Percentiles rank a stretch among this genome's conserved stretches.
phyloP scores from a whole-genome alignment of 306 rosid species.

The Urtica urens region DNA sequence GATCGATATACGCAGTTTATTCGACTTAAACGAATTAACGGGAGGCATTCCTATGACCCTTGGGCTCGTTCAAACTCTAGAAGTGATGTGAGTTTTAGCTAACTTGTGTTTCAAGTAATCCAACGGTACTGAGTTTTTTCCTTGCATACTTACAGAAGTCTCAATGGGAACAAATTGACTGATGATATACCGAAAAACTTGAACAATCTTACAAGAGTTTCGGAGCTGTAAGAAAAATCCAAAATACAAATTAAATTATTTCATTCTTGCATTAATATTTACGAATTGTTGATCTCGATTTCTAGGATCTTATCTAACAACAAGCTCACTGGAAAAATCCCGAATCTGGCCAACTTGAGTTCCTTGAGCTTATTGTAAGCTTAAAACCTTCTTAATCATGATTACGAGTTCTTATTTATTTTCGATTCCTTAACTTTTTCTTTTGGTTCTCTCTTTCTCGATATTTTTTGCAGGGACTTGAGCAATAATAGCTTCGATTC shows the following conservation, averaged over 20 bases:
- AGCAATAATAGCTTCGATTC: constrained; percentile 44
- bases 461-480: constrained; percentile 39
- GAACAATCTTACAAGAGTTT: constrained; percentile 27
- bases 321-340: constrained; percentile 38
- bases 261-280: not conserved
- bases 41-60: constrained; percentile 53
- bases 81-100: constrained; percentile 55
- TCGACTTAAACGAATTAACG: constrained; percentile 33
- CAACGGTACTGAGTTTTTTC: not conserved
- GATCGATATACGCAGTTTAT: constrained; percentile 35
- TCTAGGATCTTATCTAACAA: constrained; percentile 59
- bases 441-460: not conserved
- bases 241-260: not conserved
- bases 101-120: constrained; percentile 8
- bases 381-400: not conserved
- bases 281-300: constrained; percentile 8
- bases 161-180: constrained; percentile 30
- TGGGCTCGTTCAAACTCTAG: constrained; percentile 34
- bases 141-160: constrained; percentile 32
- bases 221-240: constrained; percentile 37
- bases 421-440: not conserved
- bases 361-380: constrained; percentile 40
- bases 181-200: constrained; percentile 39
- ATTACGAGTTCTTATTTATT: not conserved
- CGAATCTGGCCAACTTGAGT: constrained; percentile 38